Evolutionary conservation across 805 yeast genomes (phyloP), one percentile per base, ranked within the genome.

Genomic region (Pichia occidentalis): DNA sequence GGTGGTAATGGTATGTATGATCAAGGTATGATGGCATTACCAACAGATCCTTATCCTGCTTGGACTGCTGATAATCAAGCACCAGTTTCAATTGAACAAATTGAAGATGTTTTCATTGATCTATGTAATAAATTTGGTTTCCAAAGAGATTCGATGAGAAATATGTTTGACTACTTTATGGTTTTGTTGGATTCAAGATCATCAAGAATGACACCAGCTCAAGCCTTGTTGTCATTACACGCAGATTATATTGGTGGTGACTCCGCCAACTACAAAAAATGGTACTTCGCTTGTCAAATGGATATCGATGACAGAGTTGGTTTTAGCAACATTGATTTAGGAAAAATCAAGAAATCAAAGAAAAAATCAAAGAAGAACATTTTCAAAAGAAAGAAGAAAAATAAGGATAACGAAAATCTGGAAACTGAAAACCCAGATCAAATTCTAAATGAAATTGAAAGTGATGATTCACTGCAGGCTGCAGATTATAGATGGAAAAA

Each of bases 11-110:
- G 60, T 34, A 63, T 63, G 36, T 61, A 61, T 44, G 67, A 61
- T 44, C 61, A 62, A 49, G 68, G 67, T 31, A 65, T 66, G 61
- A 71, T 79, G 70, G 80, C 85, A 59, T 51, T 81, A 65, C 71
- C 95, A 52, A 77, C 87, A 31, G 92, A 92, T 61, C 99, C 98
- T 24, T 92, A 90, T 61, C 98, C 99, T 30, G 97, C 98, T 36
- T 92, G 98, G 98, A 85, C 96, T 19, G 95, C 95, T 32, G 97
- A 92, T 63, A 88, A 83, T 40, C 90, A 83, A 60, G 86, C 90
- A 19, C 94, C 94, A 10, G 80, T 82, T 41, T 70, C 85, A 34
- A 73, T 84, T 39, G 92, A 84, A 61, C 90, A 84, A 59, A 80
- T 84, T 57, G 94, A 84, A 65, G 94, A 84, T 65, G 76, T 83